Percentiles rank a stretch among this genome's conserved stretches.
Evolutionary conservation across 2,329 filamentous ascomycete genomes (phyloP).

Genomic region (Cryphonectria parasitica): DNA sequence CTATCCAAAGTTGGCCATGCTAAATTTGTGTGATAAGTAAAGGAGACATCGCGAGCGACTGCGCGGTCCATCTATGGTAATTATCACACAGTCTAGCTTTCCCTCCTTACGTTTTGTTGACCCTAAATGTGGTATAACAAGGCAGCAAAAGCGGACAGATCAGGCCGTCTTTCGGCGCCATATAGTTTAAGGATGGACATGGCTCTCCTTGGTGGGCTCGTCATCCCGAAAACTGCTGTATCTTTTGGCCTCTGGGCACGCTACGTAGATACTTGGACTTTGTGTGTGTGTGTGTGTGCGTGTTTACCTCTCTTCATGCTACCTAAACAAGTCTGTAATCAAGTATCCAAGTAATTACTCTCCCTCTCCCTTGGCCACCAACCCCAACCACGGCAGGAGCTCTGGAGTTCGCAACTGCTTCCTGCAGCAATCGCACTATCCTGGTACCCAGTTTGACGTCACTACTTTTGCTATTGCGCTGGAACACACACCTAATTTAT

Average conservation of each 20-base stretch:
- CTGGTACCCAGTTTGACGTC: neutral
- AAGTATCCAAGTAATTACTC: neutral
- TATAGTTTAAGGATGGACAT: neutral
- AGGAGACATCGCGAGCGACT: neutral
- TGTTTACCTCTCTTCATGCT: neutral
- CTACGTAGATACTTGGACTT: neutral
- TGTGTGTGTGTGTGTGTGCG: too few relatives aligned
- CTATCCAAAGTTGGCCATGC: too few relatives aligned
- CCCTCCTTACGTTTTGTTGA: neutral
- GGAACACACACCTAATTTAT: neutral
- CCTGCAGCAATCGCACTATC: neutral
- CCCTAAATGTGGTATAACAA: neutral
- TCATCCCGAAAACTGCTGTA: neutral
- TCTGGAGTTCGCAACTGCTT: neutral
- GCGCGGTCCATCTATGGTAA: neutral
- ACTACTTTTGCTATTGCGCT: neutral
- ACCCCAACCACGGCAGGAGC: neutral
- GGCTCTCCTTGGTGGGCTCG: neutral
- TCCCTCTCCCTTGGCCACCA: neutral
- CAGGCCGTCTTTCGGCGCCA: neutral
- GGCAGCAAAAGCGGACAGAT: neutral
- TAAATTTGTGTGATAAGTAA: neutral
- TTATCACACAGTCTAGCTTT: neutral
- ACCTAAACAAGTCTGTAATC: neutral
- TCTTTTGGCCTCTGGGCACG: neutral